These are phyloP conservation scores for Phytophthora ohioensis DNA, from an alignment of 352 stramenopile species.

Conservation along the genomic window DNA sequence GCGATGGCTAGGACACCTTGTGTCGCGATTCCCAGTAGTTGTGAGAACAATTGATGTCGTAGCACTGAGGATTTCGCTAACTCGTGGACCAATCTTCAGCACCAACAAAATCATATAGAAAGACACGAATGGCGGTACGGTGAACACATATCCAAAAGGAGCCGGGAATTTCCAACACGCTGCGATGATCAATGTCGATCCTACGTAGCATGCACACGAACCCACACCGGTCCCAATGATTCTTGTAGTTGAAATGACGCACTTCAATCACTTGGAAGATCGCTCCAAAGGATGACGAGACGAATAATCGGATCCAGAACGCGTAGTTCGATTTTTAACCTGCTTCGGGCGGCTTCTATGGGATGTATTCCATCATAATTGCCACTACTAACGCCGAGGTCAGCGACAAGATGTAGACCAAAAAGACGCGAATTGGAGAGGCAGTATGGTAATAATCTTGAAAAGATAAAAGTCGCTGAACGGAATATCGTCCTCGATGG, in stretches of 20 bases:
- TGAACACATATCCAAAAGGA: constrained; percentile 28
- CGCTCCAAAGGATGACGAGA: background rate
- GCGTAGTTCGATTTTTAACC: constrained; percentile 7
- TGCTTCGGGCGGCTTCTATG: background rate
- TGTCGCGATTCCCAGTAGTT: constrained; percentile 9
- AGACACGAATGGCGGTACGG: constrained; percentile 2
- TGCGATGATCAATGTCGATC: constrained; percentile 16
- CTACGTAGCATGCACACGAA: constrained; percentile 16
- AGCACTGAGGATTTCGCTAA: constrained; percentile 3
- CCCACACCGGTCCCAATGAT: background rate
- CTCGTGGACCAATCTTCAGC: constrained; percentile 10
- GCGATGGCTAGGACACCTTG: constrained; percentile 10
- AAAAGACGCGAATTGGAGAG: background rate
- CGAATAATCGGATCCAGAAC: constrained; percentile 1
- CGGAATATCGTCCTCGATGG: background rate
- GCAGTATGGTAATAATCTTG: background rate
- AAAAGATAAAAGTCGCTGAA: background rate
- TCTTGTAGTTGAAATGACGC: background rate
- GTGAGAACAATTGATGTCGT: constrained; percentile 6
- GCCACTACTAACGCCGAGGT: background rate
- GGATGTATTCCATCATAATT: background rate
- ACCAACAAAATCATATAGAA: constrained; percentile 27
- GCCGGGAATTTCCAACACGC: constrained; percentile 23
- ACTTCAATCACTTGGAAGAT: constrained; percentile 3
- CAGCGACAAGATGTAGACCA: background rate